Evolutionary conservation across 202 grass and related monocot genomes (phyloP), one percentile per base, ranked within the genome.

Genomic region (Eragrostis tef): DNA sequence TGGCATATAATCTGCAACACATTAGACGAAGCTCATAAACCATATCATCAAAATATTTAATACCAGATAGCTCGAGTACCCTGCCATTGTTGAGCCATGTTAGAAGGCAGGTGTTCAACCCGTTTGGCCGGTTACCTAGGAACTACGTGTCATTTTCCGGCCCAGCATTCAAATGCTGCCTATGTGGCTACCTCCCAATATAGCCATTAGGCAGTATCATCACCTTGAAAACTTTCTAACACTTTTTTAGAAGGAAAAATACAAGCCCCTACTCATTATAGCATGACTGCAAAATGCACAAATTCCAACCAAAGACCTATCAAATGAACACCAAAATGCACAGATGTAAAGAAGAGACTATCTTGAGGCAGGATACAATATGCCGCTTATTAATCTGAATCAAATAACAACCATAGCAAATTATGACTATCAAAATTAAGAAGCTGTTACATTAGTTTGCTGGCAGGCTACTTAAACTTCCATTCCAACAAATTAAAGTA

Each of bases 1-100:
- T 66, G 90, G 81, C 82, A 91, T 84, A 71, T 93, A 94, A 64
- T 98, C 94, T 98, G 88, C 46, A 80, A 60, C 9, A 78, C 50
- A 59, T 81, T 73, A 47, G 64, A 85, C 16, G 3, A 66, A n/a
- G 44, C 74, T 22, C 10, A 53, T 56, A 24, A 54, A 61, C 31
- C 15, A 44, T 54, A 61, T 0, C 45, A 64, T 34, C 42, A 59
- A 59, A 83, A 61, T 16, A 54, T 47, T 59, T 53, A 26, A 53
- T 14, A 58, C n/a, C 14, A 81, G 0, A 63, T 62, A 83, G 12
- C 39, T 19, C 25, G 6, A 2, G 10, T 7, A 46, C 39, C 31
- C 69, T 43, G 17, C 20, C 7, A 27, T 64, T 56, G 17, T 47
- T 24, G 15, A 1, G 12, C 25, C 42, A 14, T 74, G 24, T 67